phyloP scores from a whole-genome alignment of 345 rosid species.

The Ceriops tagal region DNA sequence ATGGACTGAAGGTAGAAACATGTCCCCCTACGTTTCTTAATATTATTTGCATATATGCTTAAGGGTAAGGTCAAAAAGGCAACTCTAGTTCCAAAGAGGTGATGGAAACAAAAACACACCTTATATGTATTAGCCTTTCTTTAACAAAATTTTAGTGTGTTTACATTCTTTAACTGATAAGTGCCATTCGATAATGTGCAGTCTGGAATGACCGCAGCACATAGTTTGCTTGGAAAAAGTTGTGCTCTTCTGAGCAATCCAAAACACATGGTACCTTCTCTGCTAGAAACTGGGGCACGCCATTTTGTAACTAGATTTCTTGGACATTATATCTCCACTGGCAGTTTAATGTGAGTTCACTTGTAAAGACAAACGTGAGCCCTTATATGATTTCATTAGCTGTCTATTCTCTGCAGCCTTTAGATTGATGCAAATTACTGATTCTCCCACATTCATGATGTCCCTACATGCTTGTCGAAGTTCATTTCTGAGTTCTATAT shows the following conservation, averaged over 20 bases:
- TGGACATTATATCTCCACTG: constrained; percentile 59
- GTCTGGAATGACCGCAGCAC: constrained; percentile 79
- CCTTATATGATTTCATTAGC: background rate
- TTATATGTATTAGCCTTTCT: background rate
- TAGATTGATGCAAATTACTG: too few relatives aligned
- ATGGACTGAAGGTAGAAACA: constrained; percentile 67
- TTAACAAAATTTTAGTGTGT: background rate
- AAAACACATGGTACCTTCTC: constrained; percentile 72
- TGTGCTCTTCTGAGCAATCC: constrained; percentile 51
- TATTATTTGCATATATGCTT: background rate
- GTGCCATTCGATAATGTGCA: constrained; percentile 21
- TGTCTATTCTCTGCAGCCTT: too few relatives aligned
- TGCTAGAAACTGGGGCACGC: constrained; percentile 68
- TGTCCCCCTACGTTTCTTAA: background rate
- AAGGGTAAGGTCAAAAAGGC: background rate
- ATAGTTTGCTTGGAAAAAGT: constrained; percentile 53
- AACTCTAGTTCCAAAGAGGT: background rate
- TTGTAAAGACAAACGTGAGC: constrained; percentile 7
- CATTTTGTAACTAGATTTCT: constrained; percentile 73
- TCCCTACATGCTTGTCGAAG: too few relatives aligned
- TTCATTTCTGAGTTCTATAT: too few relatives aligned
- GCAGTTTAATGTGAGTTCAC: constrained; percentile 62
- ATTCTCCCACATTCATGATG: too few relatives aligned
- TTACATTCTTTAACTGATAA: background rate
- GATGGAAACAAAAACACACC: too few relatives aligned